Evolutionary conservation across 108 stramenopile genomes (phyloP), one percentile per base, ranked within the genome.

Genomic region (Nannochloropsis salina): DNA sequence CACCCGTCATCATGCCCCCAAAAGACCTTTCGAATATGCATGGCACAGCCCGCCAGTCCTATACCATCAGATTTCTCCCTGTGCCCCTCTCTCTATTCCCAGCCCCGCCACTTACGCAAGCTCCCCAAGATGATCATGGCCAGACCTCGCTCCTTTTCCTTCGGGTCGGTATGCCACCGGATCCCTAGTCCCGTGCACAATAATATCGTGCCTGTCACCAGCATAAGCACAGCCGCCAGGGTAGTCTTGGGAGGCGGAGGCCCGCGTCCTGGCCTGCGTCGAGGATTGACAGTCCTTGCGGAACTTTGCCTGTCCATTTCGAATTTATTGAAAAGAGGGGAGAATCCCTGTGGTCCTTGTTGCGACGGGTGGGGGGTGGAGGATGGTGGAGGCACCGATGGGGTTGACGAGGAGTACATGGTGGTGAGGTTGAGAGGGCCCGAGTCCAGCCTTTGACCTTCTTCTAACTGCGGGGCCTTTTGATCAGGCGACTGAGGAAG

Each of bases 191-290:
- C 83, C n/a, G 42, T 43, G 12, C 41, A 22, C 44, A 43, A 83
- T 21, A 83, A 22, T 5, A 43, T 85, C 83, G 22, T 86, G 42
- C 89, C 89, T 4, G 44, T 83, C 6, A 86, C 81, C 42, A 86
- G 80, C 89, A 89, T 89, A 5, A 61, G 51, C 42, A 79, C 83
- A 42, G 89, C 89, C 44, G 89, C 89, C 4, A 89, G 61, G 45
- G 89, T 89, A 12, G 89, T 89, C 84, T 86, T 89, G 44, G 85
- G 89, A 9, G 89, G 89, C 20, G 89, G 89, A 1, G 89, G 89
- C 45, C 83, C 47, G 20, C 86, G 82, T 81, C 61, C 61, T 6
- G 61, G 61, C n/a, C 61, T 15, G 15, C 61, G 61, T 74, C 61
- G 61, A 31, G 31, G 31, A 31, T 31, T 31, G 31, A 31, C 31